These are phyloP conservation scores for Aureobasidium subglaciale DNA, from an alignment of 2,329 filamentous ascomycete genomes.

Conservation along the genomic window DNA sequence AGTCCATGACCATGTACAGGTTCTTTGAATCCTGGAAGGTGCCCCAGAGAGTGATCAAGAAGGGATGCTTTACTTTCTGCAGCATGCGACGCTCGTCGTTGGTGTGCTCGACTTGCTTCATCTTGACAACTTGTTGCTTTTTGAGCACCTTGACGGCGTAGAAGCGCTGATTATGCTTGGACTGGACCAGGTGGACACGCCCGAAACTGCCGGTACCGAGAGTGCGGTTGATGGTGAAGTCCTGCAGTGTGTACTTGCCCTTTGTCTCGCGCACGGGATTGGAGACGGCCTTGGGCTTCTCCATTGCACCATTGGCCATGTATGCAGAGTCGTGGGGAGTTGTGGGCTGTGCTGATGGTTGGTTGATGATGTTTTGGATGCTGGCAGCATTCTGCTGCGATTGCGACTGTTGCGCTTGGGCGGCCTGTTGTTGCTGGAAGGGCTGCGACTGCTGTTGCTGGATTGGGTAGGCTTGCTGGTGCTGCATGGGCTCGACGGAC, in stretches of 20 bases:
- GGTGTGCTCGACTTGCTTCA: slow-evolving; percentile 99
- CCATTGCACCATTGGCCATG: slow-evolving; percentile 31
- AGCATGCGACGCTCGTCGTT: slow-evolving; percentile 97
- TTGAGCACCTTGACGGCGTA: slow-evolving; percentile 99
- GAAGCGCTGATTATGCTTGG: slow-evolving; percentile 94
- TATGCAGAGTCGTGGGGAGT: slow-evolving; percentile 27
- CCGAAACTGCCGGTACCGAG: slow-evolving; percentile 96
- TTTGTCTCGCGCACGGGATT: slow-evolving; percentile 64
- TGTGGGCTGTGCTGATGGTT: slow-evolving; percentile 44
- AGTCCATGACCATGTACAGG: slow-evolving; percentile 99
- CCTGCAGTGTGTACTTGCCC: slow-evolving; percentile 89
- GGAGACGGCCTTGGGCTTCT: slow-evolving; percentile 28
- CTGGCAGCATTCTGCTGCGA: slow-evolving; percentile 66
- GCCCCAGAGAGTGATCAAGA: slow-evolving; percentile 95
- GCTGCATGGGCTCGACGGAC: slow-evolving; percentile 36
- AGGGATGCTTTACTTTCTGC: slow-evolving; percentile 93
- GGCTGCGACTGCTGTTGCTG: slow-evolving; percentile 16
- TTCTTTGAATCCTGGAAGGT: slow-evolving; percentile 95
- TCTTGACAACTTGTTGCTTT: slow-evolving; percentile 97
- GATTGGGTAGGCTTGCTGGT: slow-evolving; percentile 18
- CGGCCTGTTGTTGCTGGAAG: slow-evolving; percentile 8
- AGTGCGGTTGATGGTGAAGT: slow-evolving; percentile 86
- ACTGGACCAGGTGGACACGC: slow-evolving; percentile 91
- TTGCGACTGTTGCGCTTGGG: slow-evolving; percentile 19
- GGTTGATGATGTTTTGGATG: slow-evolving; percentile 78